These are phyloP conservation scores for Beauveria australis DNA, from an alignment of 2,329 filamentous ascomycete species.

Conservation along the genomic window DNA sequence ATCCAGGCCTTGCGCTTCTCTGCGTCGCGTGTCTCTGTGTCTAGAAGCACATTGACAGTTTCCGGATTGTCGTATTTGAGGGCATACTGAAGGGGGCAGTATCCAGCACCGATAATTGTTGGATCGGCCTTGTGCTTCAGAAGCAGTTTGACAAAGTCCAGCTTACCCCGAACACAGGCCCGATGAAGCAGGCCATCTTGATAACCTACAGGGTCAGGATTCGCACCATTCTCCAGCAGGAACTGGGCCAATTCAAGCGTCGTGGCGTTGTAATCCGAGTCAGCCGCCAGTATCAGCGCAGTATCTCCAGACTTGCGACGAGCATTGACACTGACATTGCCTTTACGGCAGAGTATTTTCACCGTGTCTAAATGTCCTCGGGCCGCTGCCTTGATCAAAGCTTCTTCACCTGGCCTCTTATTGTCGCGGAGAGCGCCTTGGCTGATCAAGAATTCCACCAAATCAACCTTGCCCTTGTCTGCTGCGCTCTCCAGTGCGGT, in stretches of 20 bases:
- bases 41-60: neutral
- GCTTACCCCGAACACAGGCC: neutral
- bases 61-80: neutral
- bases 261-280: neutral
- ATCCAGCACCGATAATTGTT: neutral
- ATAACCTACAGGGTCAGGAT: neutral
- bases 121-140: constrained; percentile 1
- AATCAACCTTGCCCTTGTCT: neutral
- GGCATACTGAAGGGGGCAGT: neutral
- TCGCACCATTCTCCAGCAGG: neutral
- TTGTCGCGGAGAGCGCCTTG: neutral
- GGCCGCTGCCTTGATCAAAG: neutral
- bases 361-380: neutral
- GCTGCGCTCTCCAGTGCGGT: constrained; percentile 4
- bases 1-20: neutral
- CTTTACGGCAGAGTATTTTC: neutral
- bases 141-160: neutral
- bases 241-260: neutral
- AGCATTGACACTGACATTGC: neutral
- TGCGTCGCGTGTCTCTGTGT: neutral
- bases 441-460: neutral
- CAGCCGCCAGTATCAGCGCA: neutral
- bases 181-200: constrained; percentile 2
- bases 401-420: neutral
- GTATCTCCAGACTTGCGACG: neutral